Evolutionary conservation across 2,329 filamentous ascomycete species (phyloP).

Genomic region (Colletotrichum sojae): DNA sequence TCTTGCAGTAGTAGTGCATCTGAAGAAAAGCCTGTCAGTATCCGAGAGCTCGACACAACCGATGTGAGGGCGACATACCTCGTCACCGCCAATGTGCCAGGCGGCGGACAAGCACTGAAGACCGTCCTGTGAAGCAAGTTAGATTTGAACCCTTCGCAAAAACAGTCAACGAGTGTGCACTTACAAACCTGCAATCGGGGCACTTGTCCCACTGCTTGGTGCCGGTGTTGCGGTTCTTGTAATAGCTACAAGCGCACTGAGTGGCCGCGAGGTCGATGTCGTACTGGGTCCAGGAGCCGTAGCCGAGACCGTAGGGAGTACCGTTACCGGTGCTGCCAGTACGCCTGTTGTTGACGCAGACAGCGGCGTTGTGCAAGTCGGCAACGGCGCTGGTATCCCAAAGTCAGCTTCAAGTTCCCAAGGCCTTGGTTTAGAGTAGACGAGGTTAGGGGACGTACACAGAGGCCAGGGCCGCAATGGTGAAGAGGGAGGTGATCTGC

Average conservation of each 20-base stretch:
- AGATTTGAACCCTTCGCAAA: not conserved
- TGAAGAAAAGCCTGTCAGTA: not conserved
- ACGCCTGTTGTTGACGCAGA: slow-evolving; percentile 19
- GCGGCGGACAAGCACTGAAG: slow-evolving; percentile 33
- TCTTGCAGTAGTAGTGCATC: slow-evolving; percentile 41
- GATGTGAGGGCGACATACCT: slow-evolving; percentile 5
- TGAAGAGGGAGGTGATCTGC: slow-evolving; percentile 23
- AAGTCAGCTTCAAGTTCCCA: not conserved
- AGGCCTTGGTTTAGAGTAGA: not conserved
- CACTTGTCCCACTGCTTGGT: slow-evolving; percentile 42
- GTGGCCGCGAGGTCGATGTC: slow-evolving; percentile 30
- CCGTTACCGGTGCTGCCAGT: slow-evolving; percentile 24
- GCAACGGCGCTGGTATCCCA: slow-evolving; percentile 10
- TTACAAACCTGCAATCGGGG: slow-evolving; percentile 37
- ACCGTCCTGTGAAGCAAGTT: slow-evolving; percentile 17
- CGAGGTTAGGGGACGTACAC: slow-evolving; percentile 4
- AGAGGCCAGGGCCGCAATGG: slow-evolving; percentile 14
- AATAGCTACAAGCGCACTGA: slow-evolving; percentile 36
- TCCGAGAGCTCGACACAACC: not conserved
- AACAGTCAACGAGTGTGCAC: not conserved
- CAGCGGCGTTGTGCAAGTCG: slow-evolving; percentile 23
- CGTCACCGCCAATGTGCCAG: slow-evolving; percentile 42
- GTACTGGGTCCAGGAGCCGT: slow-evolving; percentile 29
- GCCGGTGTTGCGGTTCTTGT: slow-evolving; percentile 41
- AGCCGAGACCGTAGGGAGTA: slow-evolving; percentile 26